These are phyloP conservation scores for Scleromitrula shiraiana DNA, from an alignment of 2,329 filamentous ascomycete species.

Conservation along the genomic window DNA sequence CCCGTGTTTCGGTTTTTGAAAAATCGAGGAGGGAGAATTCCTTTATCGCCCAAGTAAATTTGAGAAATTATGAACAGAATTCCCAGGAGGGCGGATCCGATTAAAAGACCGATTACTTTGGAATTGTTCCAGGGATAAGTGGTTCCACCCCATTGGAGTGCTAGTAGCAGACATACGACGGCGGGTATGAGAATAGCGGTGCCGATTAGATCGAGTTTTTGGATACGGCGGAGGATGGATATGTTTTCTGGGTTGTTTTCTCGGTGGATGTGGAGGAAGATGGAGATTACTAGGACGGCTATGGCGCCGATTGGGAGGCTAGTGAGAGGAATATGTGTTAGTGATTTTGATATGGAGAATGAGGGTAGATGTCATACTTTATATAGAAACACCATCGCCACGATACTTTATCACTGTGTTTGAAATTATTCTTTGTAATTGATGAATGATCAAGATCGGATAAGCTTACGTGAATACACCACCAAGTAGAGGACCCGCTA, in stretches of 20 bases:
- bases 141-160: slow-evolving; percentile 34
- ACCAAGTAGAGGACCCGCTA: slow-evolving; percentile 29
- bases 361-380: slow-evolving; percentile 7
- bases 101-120: slow-evolving; percentile 31
- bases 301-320: slow-evolving; percentile 30
- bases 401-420: slow-evolving; percentile 20
- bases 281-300: slow-evolving; percentile 32
- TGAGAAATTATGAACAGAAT: slow-evolving; percentile 29
- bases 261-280: slow-evolving; percentile 36
- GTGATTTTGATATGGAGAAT: neutral
- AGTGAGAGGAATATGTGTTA: neutral
- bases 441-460: neutral
- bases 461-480: slow-evolving; percentile 22
- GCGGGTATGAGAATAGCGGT: slow-evolving; percentile 30
- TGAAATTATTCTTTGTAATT: slow-evolving; percentile 8
- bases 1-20: slow-evolving; percentile 22
- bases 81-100: slow-evolving; percentile 26
- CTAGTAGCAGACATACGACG: slow-evolving; percentile 32
- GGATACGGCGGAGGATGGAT: slow-evolving; percentile 16
- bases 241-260: slow-evolving; percentile 25
- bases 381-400: slow-evolving; percentile 29
- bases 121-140: slow-evolving; percentile 31
- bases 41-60: slow-evolving; percentile 27
- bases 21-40: slow-evolving; percentile 34
- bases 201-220: slow-evolving; percentile 31